Base-by-base conservation (phyloP, 129 eudicot species). In the Smallanthus sonchifolius region DNA sequence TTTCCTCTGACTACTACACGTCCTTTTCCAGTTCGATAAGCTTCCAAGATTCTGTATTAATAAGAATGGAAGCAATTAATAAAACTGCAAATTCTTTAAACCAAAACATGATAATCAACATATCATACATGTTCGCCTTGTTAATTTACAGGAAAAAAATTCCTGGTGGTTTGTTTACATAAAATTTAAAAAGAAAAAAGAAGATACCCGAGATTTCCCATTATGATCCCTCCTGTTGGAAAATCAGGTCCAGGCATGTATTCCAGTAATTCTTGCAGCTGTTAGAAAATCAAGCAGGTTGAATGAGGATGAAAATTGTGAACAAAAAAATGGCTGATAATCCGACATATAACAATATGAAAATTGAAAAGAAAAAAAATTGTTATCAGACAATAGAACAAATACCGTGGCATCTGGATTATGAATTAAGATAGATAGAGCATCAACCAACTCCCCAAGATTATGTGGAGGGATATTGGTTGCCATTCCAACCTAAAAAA, bases 171-270 rank as follows among this genome's bases (percentile, higher is more conserved):
- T 64, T 43, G n/a, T 35, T 34, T 35, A 14, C 42, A 32, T 57
- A 10, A 1, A 10, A 54, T 2, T 54, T 20, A 42, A 9, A 13
- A 4, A 59, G 48, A 75, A 86, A 70, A 48, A 15, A 56, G 17
- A 10, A 70, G 9, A 56, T 83, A 94, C 97, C 98, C 98, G 47
- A 62, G 67, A 66, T 83, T 94, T 73, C 98, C 98, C 97, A 94
- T 94, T 64, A 94, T 86, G 70, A 88, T 54, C 68, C 98, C 98
- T 78, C 98, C 98, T 76, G 98, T 94, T 20, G 98, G 98, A 65
- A 94, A 94, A 83, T 94, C 98, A 45, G 98, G 98, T 49, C 97
- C 98, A 65, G 98, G 98, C 98, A 94, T 86, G 89, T 83, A 90
- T 72, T 90, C 98, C 84, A 94, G 79, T 85, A 93, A 70, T 81